phyloP scores from a whole-genome alignment of 2,329 filamentous ascomycete species.

The Alternaria arborescens region DNA sequence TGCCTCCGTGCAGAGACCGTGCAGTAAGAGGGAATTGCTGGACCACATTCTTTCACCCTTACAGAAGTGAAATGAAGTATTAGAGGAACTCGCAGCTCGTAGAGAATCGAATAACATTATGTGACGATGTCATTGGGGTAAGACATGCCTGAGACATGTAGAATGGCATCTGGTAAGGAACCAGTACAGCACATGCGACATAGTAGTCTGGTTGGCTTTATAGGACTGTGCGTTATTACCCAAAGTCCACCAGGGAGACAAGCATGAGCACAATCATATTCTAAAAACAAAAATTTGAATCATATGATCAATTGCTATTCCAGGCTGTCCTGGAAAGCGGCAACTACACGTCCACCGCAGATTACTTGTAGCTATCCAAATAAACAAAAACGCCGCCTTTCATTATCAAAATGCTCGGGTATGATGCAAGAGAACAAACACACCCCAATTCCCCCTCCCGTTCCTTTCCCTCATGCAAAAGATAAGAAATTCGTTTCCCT shows the following conservation, averaged over 20 bases:
- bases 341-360: neutral
- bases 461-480: neutral
- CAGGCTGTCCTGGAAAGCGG: neutral
- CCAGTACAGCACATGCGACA: neutral
- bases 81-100: neutral
- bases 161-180: neutral
- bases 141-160: neutral
- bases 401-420: constrained; percentile 4
- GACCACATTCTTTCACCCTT: neutral
- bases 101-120: neutral
- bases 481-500: constrained; percentile 2
- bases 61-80: neutral
- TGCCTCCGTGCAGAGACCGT: neutral
- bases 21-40: neutral
- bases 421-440: constrained; percentile 8
- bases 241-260: neutral
- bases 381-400: neutral
- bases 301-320: neutral
- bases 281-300: neutral
- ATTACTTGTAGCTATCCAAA: neutral
- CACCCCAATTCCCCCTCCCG: neutral
- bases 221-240: neutral
- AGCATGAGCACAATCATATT: neutral
- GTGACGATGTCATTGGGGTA: neutral
- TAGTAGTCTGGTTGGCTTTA: neutral